A percentile compares a stretch with the other conserved stretches of the same genome.
phyloP scores from a whole-genome alignment of 2,329 filamentous ascomycete genomes.

The Aspergillus transmontanensis region DNA sequence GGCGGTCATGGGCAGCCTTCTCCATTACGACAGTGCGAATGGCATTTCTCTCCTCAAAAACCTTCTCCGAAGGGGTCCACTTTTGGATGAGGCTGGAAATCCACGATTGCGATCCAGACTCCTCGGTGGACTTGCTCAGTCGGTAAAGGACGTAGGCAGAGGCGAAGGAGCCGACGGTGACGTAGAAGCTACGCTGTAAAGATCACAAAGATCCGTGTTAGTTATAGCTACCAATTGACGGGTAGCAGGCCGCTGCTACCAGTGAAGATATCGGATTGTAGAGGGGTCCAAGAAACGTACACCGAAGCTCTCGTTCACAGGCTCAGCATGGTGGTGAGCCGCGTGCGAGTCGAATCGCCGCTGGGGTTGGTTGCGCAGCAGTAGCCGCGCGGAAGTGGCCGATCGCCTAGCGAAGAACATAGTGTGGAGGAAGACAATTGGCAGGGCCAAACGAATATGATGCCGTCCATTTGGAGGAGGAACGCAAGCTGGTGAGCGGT shows the following conservation, averaged over 20 bases:
- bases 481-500: conserved; percentile 20
- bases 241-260: neutral
- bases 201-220: conserved; percentile 20
- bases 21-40: conserved; percentile 64
- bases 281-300: conserved; percentile 37
- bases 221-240: conserved; percentile 11
- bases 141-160: conserved; percentile 47
- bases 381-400: conserved; percentile 37
- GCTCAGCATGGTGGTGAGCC: conserved; percentile 42
- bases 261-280: conserved; percentile 13
- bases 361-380: conserved; percentile 45
- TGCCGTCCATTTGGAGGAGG: conserved; percentile 29
- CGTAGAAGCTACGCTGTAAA: conserved; percentile 51
- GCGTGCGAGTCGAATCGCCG: conserved; percentile 48
- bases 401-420: conserved; percentile 48
- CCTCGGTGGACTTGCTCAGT: conserved; percentile 40
- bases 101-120: conserved; percentile 42
- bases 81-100: conserved; percentile 55
- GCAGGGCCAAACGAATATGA: conserved; percentile 32
- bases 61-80: conserved; percentile 56
- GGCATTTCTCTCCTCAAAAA: conserved; percentile 59
- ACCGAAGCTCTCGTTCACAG: conserved; percentile 50
- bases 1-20: conserved; percentile 64
- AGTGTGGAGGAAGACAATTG: conserved; percentile 35
- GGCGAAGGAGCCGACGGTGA: conserved; percentile 47